phyloP scores from a whole-genome alignment of 352 stramenopile genomes.

The Pythium aquatile region DNA sequence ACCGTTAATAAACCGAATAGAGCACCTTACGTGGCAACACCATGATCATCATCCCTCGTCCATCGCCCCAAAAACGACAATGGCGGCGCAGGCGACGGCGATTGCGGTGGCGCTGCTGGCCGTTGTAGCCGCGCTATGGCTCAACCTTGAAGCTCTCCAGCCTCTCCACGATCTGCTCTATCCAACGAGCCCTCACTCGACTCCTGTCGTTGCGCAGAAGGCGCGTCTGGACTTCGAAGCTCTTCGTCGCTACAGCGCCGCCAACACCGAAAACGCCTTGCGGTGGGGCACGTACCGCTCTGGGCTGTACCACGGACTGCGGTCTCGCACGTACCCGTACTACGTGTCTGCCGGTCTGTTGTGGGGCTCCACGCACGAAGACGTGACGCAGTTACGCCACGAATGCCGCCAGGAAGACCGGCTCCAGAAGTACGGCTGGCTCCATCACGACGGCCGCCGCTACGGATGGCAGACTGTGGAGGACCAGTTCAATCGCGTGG shows the following conservation, averaged over 20 bases:
- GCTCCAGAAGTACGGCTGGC: conserved; percentile 80
- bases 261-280: conserved; percentile 36
- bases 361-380: conserved; percentile 66
- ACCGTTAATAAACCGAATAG: not conserved
- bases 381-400: conserved; percentile 71
- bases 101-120: conserved; percentile 16
- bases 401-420: conserved; percentile 76
- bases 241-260: conserved; percentile 34
- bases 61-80: not conserved
- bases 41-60: not conserved
- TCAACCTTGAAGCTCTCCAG: conserved; percentile 8
- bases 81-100: not conserved
- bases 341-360: conserved; percentile 73
- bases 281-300: conserved; percentile 79
- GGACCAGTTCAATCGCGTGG: conserved; percentile 75
- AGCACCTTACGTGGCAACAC: not conserved
- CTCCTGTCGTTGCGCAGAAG: not conserved
- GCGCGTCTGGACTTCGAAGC: conserved; percentile 31
- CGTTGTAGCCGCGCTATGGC: conserved; percentile 13
- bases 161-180: conserved; percentile 1
- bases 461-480: conserved; percentile 65
- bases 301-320: conserved; percentile 76
- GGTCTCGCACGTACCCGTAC: conserved; percentile 60
- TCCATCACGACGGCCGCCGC: conserved; percentile 60
- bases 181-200: not conserved